Evolutionary conservation across 2,329 filamentous ascomycete genomes (phyloP), one percentile per base, ranked within the genome.

Genomic region (Pseudogymnoascus sp.): DNA sequence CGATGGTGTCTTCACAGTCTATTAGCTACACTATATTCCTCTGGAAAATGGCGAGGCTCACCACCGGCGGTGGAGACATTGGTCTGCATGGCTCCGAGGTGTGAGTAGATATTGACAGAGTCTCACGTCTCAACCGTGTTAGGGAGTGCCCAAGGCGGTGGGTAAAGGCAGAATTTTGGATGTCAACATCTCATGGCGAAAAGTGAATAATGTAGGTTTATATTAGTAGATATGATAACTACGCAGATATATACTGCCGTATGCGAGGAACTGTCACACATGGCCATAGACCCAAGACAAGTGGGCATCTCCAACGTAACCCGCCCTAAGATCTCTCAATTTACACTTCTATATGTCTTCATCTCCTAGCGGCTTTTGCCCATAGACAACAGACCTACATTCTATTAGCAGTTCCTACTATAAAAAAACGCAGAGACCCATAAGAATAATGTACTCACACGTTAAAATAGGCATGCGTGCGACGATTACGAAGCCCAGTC

Each of bases 41-140:
- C 6, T 23, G 45, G n/a, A 52, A 33, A 28, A 1, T 48, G 12
- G 18, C 15, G 9, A 13, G 26, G 58, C 67, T 63, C 65, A 71
- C 71, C 58, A 68, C 65, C 35, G 69, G 70, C 37, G 68, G 68
- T 64, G 70, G 68, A 61, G 65, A 66, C 70, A 72, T 71, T 45
- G 39, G 45, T 52, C 45, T 5, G 7, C 45, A 52, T 52, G n/a
- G 45, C 26, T 52, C 4, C 41, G 23, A 33, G 26, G 23, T 18
- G 19, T 30, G 45, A 30, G 19, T 45, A 13, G 2, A n/a, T 30
- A 9, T 30, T 12, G 26, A 52, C 15, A 4, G 12, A 30, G 21
- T 13, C 15, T 33, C 45, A 19, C 15, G 19, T n/a, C 19, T 45
- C 39, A 23, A n/a, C n/a, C 19, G 26, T 19, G 45, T 12, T 30